Evolutionary conservation across 2,329 filamentous ascomycete species (phyloP).

Genomic region (Penicillium sp.): DNA sequence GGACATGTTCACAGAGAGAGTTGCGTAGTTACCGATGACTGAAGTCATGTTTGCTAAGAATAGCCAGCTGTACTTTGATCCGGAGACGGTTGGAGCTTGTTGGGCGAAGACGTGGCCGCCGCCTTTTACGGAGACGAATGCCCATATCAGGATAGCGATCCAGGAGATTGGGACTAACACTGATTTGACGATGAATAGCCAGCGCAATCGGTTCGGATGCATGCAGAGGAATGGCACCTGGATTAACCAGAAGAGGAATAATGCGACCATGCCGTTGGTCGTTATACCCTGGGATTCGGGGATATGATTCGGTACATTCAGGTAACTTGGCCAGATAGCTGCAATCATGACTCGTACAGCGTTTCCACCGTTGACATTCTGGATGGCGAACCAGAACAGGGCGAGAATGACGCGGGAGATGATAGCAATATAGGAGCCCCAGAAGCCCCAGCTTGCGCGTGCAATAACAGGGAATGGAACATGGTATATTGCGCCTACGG

Average conservation of each 20-base stretch:
- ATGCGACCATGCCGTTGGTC: slow-evolving; percentile 45
- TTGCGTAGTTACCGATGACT: slow-evolving; percentile 51
- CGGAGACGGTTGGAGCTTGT: slow-evolving; percentile 46
- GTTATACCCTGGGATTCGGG: slow-evolving; percentile 45
- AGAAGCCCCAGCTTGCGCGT: slow-evolving; percentile 56
- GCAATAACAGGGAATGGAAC: slow-evolving; percentile 56
- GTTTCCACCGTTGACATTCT: slow-evolving; percentile 61
- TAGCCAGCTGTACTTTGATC: slow-evolving; percentile 52
- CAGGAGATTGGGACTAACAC: slow-evolving; percentile 56
- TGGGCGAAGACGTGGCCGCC: slow-evolving; percentile 47
- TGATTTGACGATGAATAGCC: slow-evolving; percentile 38
- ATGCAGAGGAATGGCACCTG: slow-evolving; percentile 47
- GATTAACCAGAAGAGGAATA: slow-evolving; percentile 45
- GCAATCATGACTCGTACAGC: slow-evolving; percentile 51
- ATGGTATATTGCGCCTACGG: slow-evolving; percentile 51
- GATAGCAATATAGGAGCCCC: slow-evolving; percentile 54
- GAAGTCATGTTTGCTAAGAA: slow-evolving; percentile 51
- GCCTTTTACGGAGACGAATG: slow-evolving; percentile 52
- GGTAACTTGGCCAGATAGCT: slow-evolving; percentile 50
- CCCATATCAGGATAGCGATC: slow-evolving; percentile 62
- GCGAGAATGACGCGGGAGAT: slow-evolving; percentile 53
- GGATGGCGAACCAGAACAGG: slow-evolving; percentile 63
- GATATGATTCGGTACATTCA: slow-evolving; percentile 38
- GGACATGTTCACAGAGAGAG: slow-evolving; percentile 52
- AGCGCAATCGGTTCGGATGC: slow-evolving; percentile 41